Evolutionary conservation across 352 stramenopile genomes (phyloP).

Genomic region (Pythium folliculosum): DNA sequence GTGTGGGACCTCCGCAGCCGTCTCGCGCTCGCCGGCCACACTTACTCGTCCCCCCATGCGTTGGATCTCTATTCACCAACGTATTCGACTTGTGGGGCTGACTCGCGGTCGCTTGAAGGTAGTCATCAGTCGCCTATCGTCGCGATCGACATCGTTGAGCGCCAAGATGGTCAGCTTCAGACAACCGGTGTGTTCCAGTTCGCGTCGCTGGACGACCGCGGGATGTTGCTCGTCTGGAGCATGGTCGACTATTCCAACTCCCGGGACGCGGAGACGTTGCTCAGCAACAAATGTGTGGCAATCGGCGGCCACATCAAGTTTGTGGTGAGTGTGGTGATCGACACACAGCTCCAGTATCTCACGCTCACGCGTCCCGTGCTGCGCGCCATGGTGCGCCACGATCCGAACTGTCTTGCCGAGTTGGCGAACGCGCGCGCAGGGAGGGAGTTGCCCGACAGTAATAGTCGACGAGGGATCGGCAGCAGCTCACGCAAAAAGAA

Average conservation of each 20-base stretch:
- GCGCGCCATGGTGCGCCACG: neutral
- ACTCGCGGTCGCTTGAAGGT: constrained; percentile 33
- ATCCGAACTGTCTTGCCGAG: neutral
- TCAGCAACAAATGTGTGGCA: constrained; percentile 60
- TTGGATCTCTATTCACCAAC: constrained; percentile 44
- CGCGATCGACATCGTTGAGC: constrained; percentile 40
- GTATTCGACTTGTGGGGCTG: constrained; percentile 60
- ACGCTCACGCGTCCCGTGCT: constrained; percentile 14
- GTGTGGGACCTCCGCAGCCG: constrained; percentile 61
- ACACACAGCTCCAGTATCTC: constrained; percentile 56
- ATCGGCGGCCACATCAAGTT: constrained; percentile 67
- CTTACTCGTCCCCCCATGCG: neutral
- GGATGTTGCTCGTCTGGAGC: constrained; percentile 70
- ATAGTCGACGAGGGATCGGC: neutral
- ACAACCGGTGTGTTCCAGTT: constrained; percentile 57
- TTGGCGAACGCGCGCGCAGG: neutral
- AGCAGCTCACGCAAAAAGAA: constrained; percentile 14
- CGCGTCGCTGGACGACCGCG: constrained; percentile 69
- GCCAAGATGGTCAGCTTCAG: neutral
- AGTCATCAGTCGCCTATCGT: constrained; percentile 57
- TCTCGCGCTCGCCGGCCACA: constrained; percentile 5
- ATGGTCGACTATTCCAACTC: constrained; percentile 54
- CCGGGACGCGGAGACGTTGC: constrained; percentile 39
- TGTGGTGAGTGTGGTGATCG: constrained; percentile 63
- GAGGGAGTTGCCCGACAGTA: neutral